Conservation (phyloP, 768 basidiomycete genomes). For the Omphalotus guepiniiformis region DNA sequence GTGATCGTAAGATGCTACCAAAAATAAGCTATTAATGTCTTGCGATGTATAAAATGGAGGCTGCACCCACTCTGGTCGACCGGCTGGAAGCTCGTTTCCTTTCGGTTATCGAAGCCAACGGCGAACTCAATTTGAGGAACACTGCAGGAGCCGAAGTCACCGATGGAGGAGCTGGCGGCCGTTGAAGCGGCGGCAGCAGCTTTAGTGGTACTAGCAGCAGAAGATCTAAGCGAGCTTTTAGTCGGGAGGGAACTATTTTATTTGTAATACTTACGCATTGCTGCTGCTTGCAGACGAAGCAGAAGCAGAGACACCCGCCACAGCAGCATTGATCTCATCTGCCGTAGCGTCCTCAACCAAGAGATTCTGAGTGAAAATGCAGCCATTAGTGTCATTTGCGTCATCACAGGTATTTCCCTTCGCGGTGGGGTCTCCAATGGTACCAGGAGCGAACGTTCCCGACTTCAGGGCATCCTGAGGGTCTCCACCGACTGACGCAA, state of each 20-base stretch:
- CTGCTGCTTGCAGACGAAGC: slow-evolving; percentile 21
- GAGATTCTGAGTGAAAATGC: slow-evolving; percentile 61
- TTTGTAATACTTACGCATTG: not conserved
- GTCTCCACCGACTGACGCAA: slow-evolving; percentile 58
- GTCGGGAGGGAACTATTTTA: not conserved
- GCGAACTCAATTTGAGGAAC: slow-evolving; percentile 60
- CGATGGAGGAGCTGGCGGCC: slow-evolving; percentile 8
- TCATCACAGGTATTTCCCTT: slow-evolving; percentile 52
- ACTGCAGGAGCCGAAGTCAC: slow-evolving; percentile 1
- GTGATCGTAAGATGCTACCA: slow-evolving; percentile 42
- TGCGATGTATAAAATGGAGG: no score
- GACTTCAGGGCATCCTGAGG: slow-evolving; percentile 53
- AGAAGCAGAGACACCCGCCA: slow-evolving; percentile 26
- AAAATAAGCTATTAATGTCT: not conserved
- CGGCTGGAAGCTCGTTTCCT: slow-evolving; percentile 57
- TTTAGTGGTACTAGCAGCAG: slow-evolving; percentile 6
- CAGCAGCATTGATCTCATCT: slow-evolving; percentile 54
- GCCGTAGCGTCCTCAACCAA: slow-evolving; percentile 52
- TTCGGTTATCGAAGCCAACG: slow-evolving; percentile 51
- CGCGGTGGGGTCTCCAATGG: slow-evolving; percentile 45
- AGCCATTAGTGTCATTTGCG: slow-evolving; percentile 48
- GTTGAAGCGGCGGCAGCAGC: slow-evolving; percentile 11
- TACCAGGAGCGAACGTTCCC: slow-evolving; percentile 60
- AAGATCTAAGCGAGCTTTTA: not conserved
- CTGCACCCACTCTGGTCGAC: slow-evolving; percentile 36